phyloP scores from a whole-genome alignment of 495 filamentous ascomycete species.

The Tuber aestivum region DNA sequence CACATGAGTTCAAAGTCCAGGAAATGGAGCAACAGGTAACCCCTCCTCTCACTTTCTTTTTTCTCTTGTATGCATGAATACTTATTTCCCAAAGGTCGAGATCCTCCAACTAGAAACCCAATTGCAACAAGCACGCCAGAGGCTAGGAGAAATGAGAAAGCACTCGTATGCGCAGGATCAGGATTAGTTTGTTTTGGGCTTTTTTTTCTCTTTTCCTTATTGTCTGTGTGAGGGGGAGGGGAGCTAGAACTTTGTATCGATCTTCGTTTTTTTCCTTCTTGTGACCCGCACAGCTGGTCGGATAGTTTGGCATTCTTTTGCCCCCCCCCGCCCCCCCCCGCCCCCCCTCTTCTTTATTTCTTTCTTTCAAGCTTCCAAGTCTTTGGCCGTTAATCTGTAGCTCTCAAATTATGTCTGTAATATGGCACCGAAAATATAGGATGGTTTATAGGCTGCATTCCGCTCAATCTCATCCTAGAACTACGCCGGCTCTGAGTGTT shows the following conservation, averaged over 20 bases:
- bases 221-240: background rate
- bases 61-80: constrained; percentile 5
- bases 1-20: constrained; percentile 93
- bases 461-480: background rate
- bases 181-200: constrained; percentile 24
- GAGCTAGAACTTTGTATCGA: background rate
- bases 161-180: constrained; percentile 88
- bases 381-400: background rate
- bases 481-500: background rate
- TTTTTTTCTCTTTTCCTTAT: background rate
- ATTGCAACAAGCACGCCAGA: constrained; percentile 69
- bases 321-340: no score
- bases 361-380: background rate
- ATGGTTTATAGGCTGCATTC: background rate
- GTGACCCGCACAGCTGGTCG: background rate
- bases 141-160: constrained; percentile 97
- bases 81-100: constrained; percentile 62
- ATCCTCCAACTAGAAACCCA: constrained; percentile 92
- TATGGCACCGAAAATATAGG: background rate
- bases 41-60: constrained; percentile 35
- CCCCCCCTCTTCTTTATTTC: no score
- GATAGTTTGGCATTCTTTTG: background rate
- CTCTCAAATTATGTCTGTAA: background rate
- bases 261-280: background rate
- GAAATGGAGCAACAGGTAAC: constrained; percentile 99